These are phyloP conservation scores for Wickerhamiella parazyma DNA, from an alignment of 805 yeast species.

Conservation along the genomic window DNA sequence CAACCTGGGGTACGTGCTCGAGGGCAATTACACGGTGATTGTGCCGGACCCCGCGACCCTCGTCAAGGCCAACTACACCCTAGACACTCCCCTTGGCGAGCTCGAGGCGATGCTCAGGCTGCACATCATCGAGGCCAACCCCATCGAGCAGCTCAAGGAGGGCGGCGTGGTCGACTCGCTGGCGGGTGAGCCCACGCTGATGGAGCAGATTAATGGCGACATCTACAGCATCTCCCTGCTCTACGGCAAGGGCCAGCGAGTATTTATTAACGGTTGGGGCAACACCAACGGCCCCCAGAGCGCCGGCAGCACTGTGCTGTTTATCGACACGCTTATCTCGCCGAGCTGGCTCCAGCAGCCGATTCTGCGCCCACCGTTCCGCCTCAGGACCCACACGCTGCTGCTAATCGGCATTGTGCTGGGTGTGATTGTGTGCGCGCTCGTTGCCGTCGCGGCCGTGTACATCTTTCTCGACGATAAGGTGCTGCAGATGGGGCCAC, in stretches of 20 bases:
- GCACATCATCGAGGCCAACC: constrained; percentile 54
- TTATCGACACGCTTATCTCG: constrained; percentile 23
- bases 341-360: constrained; percentile 25
- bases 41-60: constrained; percentile 56
- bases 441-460: constrained; percentile 11
- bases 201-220: constrained; percentile 16
- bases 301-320: constrained; percentile 22
- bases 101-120: constrained; percentile 36
- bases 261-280: constrained; percentile 17
- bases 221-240: constrained; percentile 12
- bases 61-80: constrained; percentile 36
- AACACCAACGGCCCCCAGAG: constrained; percentile 15
- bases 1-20: constrained; percentile 27
- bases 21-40: constrained; percentile 43
- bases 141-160: constrained; percentile 20
- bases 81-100: constrained; percentile 24
- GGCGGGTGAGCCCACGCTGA: constrained; percentile 18
- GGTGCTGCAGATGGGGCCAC: not conserved
- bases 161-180: constrained; percentile 20
- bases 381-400: constrained; percentile 23
- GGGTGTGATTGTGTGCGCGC: constrained; percentile 17
- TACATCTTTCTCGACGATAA: constrained; percentile 10
- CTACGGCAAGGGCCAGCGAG: constrained; percentile 21
- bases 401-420: constrained; percentile 22
- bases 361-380: constrained; percentile 18